Percentiles rank a stretch among this genome's conserved stretches.
Evolutionary conservation across 441 rosid species (phyloP).

Genomic region (Viola pubescens): DNA sequence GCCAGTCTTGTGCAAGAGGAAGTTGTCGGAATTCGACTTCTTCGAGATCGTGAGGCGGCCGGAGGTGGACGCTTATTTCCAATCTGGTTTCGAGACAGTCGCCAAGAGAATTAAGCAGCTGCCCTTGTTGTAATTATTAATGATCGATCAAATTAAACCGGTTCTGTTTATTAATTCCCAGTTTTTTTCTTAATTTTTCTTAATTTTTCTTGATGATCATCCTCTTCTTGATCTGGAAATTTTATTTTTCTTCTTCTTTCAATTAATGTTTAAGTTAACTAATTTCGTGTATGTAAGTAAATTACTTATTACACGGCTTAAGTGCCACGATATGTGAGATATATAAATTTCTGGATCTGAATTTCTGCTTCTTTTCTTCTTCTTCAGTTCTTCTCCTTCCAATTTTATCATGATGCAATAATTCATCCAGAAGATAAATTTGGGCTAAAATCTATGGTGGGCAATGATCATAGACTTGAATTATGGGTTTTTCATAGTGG

Average conservation of each 20-base stretch:
- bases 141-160: too few species aligned
- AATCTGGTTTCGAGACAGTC: slow-evolving; percentile 27
- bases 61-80: slow-evolving; percentile 56
- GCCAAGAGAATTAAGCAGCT: slow-evolving; percentile 35
- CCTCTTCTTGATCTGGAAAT: not conserved
- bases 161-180: too few species aligned
- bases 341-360: too few species aligned
- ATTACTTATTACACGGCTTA: slow-evolving; percentile 9
- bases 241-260: not conserved
- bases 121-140: slow-evolving; percentile 23
- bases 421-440: too few species aligned
- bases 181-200: not conserved
- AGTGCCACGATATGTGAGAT: not conserved
- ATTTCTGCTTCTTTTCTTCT: too few species aligned
- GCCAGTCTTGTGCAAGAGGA: slow-evolving; percentile 39
- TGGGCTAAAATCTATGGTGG: not conserved
- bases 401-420: too few species aligned
- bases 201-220: not conserved
- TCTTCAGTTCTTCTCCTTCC: too few species aligned
- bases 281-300: not conserved
- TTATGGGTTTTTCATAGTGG: not conserved
- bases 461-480: slow-evolving; percentile 6
- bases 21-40: slow-evolving; percentile 34
- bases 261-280: too few species aligned
- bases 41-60: slow-evolving; percentile 37